A percentile compares a stretch with the other conserved stretches of the same genome.
These are phyloP conservation scores for Plasmodium blacklocki DNA, from an alignment of 169 alveolate species.

Conservation along the genomic window DNA sequence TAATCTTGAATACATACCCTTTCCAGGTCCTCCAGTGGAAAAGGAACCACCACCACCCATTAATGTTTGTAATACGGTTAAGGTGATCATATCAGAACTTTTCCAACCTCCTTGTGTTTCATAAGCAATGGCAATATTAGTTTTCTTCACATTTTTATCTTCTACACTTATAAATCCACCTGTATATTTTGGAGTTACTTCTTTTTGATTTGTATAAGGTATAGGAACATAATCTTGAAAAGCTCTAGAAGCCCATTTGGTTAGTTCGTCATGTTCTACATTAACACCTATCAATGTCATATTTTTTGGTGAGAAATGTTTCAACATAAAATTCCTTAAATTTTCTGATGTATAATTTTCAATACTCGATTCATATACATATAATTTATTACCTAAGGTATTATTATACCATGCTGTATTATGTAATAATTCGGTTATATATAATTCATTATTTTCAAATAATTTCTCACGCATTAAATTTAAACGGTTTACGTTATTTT, in stretches of 20 bases:
- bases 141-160: conserved; percentile 84
- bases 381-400: conserved; percentile 88
- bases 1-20: conserved; percentile 92
- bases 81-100: conserved; percentile 84
- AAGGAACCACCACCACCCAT: conserved; percentile 95
- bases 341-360: conserved; percentile 87
- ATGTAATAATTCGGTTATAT: conserved; percentile 89
- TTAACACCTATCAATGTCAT: conserved; percentile 90
- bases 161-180: conserved; percentile 90
- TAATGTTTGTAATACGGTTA: conserved; percentile 88
- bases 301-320: conserved; percentile 90
- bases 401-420: conserved; percentile 91
- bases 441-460: conserved; percentile 83
- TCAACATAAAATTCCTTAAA: conserved; percentile 87
- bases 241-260: conserved; percentile 89
- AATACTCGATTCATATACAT: conserved; percentile 80
- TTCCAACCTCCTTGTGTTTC: conserved; percentile 88
- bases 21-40: conserved; percentile 95
- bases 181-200: conserved; percentile 87
- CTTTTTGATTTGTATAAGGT: conserved; percentile 80
- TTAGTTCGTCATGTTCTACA: conserved; percentile 87
- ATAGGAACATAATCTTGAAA: conserved; percentile 91
- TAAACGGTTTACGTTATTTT: conserved; percentile 82
- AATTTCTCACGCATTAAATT: conserved; percentile 78
- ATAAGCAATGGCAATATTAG: conserved; percentile 89